Evolutionary conservation across 2,329 filamentous ascomycete genomes (phyloP), one percentile per base, ranked within the genome.

Genomic region (Epichloe bromicola): DNA sequence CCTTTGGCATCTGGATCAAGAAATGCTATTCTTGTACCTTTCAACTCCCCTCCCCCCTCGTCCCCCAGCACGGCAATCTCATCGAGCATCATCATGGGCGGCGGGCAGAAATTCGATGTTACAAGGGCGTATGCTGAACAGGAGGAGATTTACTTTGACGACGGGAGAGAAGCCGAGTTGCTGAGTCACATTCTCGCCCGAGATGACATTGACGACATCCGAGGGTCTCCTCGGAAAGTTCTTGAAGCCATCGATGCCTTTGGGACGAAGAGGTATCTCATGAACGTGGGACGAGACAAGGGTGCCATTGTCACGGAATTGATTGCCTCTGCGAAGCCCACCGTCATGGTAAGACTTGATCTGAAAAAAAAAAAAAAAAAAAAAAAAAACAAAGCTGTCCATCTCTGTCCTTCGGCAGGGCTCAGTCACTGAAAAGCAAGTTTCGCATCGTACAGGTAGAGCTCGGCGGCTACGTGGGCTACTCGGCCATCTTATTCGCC

Each of bases 211-310:
- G 76, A 83, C 3, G 69, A 79, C 48, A 74, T 89, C 51, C 74
- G 82, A 48, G 80, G 78, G 19, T 80, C 78, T 19, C 85, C 86
- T 0, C 61, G 74, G 15, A 75, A 74, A 51, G 76, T 91, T 1
- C 71, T 90, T 0, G 71, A 74, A 26, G 79, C 79, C 30, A 88
- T 91, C 63, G 85, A 91, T 60, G 78, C 85, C 49, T 91, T 66
- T 58, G 69, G 61, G 17, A 59, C 58, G 14, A 15, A 46, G 12
- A 42, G 15, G 15, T 86, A 83, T 55, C 75, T 91, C 48, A 91
- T 91, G 83, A 91, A 89, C 56, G 79, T 93, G 2, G 86, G 87
- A 40, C 75, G 82, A 57, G 74, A 81, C 60, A 93, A 93, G 67
- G 86, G 85, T 45, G 75, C 73, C 55, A 83, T 88, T 49, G 79